Evolutionary conservation across 2,329 filamentous ascomycete genomes (phyloP).

Genomic region (Mycosphaerella arachidis): DNA sequence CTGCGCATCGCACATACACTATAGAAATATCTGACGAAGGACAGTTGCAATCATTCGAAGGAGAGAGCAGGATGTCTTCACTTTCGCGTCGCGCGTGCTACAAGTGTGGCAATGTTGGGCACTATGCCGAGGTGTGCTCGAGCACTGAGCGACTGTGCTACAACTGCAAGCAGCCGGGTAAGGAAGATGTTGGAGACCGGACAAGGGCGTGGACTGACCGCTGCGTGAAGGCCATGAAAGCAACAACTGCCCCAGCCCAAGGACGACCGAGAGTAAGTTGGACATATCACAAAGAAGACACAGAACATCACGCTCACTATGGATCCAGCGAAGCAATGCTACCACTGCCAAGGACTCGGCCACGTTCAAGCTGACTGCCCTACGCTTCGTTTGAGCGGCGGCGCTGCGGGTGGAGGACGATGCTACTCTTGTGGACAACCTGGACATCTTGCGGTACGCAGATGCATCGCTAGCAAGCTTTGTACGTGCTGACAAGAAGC

Average conservation of each 20-base stretch:
- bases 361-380: conserved; percentile 99
- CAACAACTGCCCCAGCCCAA: conserved; percentile 91
- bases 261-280: conserved; percentile 79
- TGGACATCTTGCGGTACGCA: conserved; percentile 80
- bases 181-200: conserved; percentile 16
- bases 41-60: conserved; percentile 12
- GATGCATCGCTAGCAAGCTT: conserved; percentile 1
- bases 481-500: conserved; percentile 13
- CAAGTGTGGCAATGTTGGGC: conserved; percentile 51
- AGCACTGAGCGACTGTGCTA: conserved; percentile 98
- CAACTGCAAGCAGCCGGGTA: conserved; percentile 94
- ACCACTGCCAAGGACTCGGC: conserved; percentile 96
- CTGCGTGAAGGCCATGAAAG: conserved; percentile 74
- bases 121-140: conserved; percentile 82
- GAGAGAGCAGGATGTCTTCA: conserved; percentile 44
- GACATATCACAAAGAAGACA: not conserved
- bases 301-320: conserved; percentile 20
- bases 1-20: conserved; percentile 7
- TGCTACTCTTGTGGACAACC: conserved; percentile 96
- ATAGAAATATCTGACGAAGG: conserved; percentile 14
- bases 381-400: conserved; percentile 82
- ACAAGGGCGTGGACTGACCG: conserved; percentile 33
- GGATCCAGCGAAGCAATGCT: conserved; percentile 86
- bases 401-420: conserved; percentile 67
- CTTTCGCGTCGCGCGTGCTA: conserved; percentile 52